Percentiles rank a stretch among this genome's conserved stretches.
phyloP scores from a whole-genome alignment of 106 monocot species.

The Triglochin maritima region DNA sequence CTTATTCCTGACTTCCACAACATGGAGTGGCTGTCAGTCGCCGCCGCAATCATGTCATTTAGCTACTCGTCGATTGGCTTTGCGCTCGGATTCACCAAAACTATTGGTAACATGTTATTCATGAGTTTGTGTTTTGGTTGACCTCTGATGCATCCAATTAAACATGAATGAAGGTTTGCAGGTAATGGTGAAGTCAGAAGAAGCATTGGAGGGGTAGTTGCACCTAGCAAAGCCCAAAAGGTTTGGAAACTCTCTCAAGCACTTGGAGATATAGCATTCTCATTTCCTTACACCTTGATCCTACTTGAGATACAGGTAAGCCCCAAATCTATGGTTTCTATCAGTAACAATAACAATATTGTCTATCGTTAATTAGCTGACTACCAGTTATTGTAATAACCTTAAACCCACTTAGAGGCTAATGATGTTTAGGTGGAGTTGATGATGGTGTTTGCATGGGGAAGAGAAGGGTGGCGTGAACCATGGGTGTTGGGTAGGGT shows the following conservation, averaged over 20 bases:
- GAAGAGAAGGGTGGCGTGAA: too few species aligned
- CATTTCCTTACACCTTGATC: conserved; percentile 64
- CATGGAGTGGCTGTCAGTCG: conserved; percentile 75
- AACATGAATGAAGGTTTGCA: conserved; percentile 6
- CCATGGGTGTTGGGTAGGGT: too few species aligned
- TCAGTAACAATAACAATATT: too few species aligned
- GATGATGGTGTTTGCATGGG: too few species aligned
- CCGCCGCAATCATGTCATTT: conserved; percentile 81
- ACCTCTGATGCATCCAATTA: background rate
- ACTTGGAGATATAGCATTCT: conserved; percentile 79
- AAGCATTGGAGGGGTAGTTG: conserved; percentile 36
- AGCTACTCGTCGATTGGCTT: conserved; percentile 69
- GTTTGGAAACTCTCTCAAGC: conserved; percentile 72
- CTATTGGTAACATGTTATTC: conserved; percentile 38
- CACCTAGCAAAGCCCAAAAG: conserved; percentile 40
- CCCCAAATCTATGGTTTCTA: background rate
- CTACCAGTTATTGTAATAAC: too few species aligned
- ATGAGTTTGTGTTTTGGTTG: background rate
- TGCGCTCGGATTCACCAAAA: conserved; percentile 67
- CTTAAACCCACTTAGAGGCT: too few species aligned
- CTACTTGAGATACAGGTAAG: conserved; percentile 75
- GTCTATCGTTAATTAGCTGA: too few species aligned
- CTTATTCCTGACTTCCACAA: conserved; percentile 75
- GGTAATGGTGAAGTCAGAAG: conserved; percentile 65
- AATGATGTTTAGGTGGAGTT: too few species aligned